These are phyloP conservation scores for Crucihimalaya himalaica DNA, from an alignment of 345 rosid species.

Conservation along the genomic window DNA sequence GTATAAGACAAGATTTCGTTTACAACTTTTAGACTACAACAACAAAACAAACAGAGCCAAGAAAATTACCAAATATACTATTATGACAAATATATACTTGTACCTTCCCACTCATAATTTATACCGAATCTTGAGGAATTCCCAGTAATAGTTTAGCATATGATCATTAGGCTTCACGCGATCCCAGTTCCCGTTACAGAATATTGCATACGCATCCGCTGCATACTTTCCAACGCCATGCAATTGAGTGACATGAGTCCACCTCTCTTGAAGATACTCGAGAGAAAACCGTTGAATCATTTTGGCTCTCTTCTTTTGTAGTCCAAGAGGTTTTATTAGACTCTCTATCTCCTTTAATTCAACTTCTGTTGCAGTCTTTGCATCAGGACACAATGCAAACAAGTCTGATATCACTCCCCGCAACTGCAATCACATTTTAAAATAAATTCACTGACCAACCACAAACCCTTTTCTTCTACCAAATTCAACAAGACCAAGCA, in stretches of 20 bases:
- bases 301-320: constrained; percentile 59
- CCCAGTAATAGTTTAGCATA: constrained; percentile 77
- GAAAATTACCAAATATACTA: not conserved
- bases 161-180: constrained; percentile 64
- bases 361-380: constrained; percentile 57
- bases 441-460: not conserved
- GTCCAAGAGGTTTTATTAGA: constrained; percentile 54
- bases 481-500: not conserved
- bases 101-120: constrained; percentile 15
- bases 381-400: constrained; percentile 67
- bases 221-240: constrained; percentile 87
- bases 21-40: not conserved
- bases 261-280: constrained; percentile 62
- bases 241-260: constrained; percentile 85
- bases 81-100: not conserved
- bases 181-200: constrained; percentile 83
- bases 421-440: constrained; percentile 44
- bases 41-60: not conserved
- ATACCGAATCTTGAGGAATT: constrained; percentile 45
- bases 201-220: constrained; percentile 89
- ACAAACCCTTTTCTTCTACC: not conserved
- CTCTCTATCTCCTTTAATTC: constrained; percentile 47
- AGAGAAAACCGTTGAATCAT: constrained; percentile 60
- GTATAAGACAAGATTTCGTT: not conserved
- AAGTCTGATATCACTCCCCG: constrained; percentile 48